Conservation (phyloP, 768 basidiomycete species). For the Boletus tylopilopsis region DNA sequence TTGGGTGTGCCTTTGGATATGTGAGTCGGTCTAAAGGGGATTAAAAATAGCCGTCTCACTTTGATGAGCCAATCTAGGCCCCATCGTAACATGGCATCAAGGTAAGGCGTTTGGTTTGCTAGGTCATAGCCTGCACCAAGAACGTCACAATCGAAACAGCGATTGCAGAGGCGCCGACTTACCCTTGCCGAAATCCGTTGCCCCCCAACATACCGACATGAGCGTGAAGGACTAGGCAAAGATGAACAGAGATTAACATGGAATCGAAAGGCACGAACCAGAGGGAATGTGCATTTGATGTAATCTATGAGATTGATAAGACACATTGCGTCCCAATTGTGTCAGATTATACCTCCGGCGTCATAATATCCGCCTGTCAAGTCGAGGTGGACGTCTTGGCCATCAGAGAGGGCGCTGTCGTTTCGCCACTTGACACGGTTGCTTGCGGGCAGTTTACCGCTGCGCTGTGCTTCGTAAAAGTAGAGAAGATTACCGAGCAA, state of each 20-base stretch:
- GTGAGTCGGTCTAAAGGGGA: background rate
- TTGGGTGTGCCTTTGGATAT: constrained; percentile 67
- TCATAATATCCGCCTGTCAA: constrained; percentile 89
- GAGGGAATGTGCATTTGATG: constrained; percentile 82
- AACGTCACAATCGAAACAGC: background rate
- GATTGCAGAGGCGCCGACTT: background rate
- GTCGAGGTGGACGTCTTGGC: constrained; percentile 67
- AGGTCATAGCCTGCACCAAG: constrained; percentile 63
- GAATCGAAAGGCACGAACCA: constrained; percentile 44
- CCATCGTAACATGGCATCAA: constrained; percentile 91
- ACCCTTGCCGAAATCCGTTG: constrained; percentile 79
- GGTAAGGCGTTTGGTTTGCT: constrained; percentile 84
- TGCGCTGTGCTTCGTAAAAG: constrained; percentile 91
- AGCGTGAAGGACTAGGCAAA: constrained; percentile 65
- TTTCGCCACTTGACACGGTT: constrained; percentile 89
- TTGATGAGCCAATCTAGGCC: constrained; percentile 91
- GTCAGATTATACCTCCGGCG: constrained; percentile 66
- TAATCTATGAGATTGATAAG: constrained; percentile 50
- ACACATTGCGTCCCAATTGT: background rate
- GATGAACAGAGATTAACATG: background rate
- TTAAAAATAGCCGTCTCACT: constrained; percentile 37
- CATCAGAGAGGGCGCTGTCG: constrained; percentile 73
- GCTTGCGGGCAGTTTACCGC: constrained; percentile 61
- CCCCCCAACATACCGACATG: constrained; percentile 90
- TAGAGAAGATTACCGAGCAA: constrained; percentile 78